Percentiles rank a stretch among this genome's conserved stretches.
Conservation (phyloP, 1,139 yeast genomes). For the Blastobotrys elegans region DNA sequence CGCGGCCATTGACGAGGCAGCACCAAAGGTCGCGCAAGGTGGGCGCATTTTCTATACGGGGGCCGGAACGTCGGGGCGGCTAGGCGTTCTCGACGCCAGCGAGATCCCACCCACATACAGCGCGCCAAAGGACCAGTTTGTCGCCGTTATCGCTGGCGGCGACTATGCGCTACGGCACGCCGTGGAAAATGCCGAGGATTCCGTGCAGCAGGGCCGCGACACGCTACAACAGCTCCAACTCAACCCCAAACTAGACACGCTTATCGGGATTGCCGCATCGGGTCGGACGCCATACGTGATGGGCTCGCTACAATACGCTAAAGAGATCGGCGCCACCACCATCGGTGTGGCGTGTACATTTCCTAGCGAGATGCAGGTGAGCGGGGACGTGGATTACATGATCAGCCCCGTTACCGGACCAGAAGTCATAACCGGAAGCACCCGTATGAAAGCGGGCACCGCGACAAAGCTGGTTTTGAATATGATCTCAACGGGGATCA, state of each 20-base stretch:
- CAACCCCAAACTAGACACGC: constrained; percentile 22
- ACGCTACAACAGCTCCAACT: constrained; percentile 20
- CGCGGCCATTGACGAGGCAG: constrained; percentile 27
- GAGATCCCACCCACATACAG: constrained; percentile 35
- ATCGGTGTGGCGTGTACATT: constrained; percentile 26
- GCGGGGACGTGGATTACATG: constrained; percentile 21
- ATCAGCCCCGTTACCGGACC: constrained; percentile 28
- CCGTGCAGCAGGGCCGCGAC: constrained; percentile 16
- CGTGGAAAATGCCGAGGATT: constrained; percentile 32
- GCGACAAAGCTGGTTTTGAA: constrained; percentile 29
- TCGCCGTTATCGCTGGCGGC: constrained; percentile 34
- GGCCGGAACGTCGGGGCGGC: constrained; percentile 33
- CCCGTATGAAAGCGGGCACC: constrained; percentile 30
- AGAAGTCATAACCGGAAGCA: constrained; percentile 28
- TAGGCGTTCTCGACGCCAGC: constrained; percentile 30
- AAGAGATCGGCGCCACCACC: constrained; percentile 23
- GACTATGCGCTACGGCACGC: constrained; percentile 31
- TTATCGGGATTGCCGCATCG: constrained; percentile 29
- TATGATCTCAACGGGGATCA: constrained; percentile 26
- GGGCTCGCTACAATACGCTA: constrained; percentile 23
- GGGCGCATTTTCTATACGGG: constrained; percentile 32
- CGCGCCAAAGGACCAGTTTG: constrained; percentile 29
- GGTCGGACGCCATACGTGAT: constrained; percentile 31
- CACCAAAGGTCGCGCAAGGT: constrained; percentile 25
- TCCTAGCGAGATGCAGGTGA: constrained; percentile 21